Percentiles rank a stretch among this genome's conserved stretches.
Evolutionary conservation across 345 rosid species (phyloP).

Genomic region (Garcia nutans): DNA sequence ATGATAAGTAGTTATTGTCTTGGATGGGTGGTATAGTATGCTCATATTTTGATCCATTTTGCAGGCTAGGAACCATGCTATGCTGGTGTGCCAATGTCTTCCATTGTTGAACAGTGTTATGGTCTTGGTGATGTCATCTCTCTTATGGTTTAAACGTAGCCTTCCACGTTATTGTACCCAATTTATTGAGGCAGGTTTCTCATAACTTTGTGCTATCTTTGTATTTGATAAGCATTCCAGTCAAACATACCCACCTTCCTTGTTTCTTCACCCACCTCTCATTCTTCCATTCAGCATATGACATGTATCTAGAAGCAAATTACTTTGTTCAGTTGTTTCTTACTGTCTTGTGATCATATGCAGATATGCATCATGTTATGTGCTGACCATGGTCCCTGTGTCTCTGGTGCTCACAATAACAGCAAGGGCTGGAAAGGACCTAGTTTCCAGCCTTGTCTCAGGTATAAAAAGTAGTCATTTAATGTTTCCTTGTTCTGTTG

Average conservation of each 20-base stretch:
- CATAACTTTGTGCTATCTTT: background rate
- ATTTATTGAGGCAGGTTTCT: slow-evolving; percentile 71
- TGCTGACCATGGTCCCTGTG: slow-evolving; percentile 98
- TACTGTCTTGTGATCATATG: slow-evolving; percentile 19
- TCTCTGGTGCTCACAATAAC: slow-evolving; percentile 98
- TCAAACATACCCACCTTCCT: background rate
- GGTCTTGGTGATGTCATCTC: slow-evolving; percentile 99
- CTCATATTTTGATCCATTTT: slow-evolving; percentile 14
- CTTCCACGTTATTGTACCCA: slow-evolving; percentile 95
- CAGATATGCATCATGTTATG: slow-evolving; percentile 97
- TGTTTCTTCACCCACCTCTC: background rate
- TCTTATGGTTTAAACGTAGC: slow-evolving; percentile 95
- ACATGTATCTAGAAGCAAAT: background rate
- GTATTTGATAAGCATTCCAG: slow-evolving; percentile 1
- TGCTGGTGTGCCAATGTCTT: slow-evolving; percentile 98
- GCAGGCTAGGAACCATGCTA: slow-evolving; percentile 98
- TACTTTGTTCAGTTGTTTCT: background rate
- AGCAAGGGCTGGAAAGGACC: slow-evolving; percentile 99
- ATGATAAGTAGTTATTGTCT: background rate
- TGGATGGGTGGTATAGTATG: slow-evolving; percentile 2
- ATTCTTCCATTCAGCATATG: background rate
- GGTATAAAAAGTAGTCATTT: slow-evolving; percentile 39
- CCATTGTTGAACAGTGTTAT: slow-evolving; percentile 80
- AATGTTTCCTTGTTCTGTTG: background rate
- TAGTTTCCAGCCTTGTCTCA: slow-evolving; percentile 92